Base-by-base conservation (phyloP, 257 asterid species). In the Sherardia arvensis region DNA sequence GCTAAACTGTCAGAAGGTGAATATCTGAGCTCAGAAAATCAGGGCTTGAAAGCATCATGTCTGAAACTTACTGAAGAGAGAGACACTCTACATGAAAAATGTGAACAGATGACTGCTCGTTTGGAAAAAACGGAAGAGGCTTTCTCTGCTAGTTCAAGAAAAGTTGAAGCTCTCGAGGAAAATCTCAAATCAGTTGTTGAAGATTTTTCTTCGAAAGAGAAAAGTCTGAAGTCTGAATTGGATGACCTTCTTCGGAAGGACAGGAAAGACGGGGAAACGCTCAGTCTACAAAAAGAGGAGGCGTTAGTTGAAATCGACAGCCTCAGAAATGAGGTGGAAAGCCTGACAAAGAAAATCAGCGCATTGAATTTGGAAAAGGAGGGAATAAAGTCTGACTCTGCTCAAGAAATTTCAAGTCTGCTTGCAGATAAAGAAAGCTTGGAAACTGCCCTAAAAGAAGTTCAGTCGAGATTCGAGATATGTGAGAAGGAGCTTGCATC, bases 241-340 rank as follows among this genome's bases (percentile, higher is more conserved):
- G 83, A 84, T 47, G 71, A 72, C 68, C 85, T 85, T 64, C 74
- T 79, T 70, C 73, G 69, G 66, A 84, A 85, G 66, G 73, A 64
- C 63, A 69, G 54, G 54, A 51, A 65, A 23, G 75, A 77, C 57
- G 64, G 58, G 71, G 83, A 78, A 69, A 85, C 73, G 64, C 70
- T 83, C 25, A 56, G 25, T 66, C 72, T 34, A 21, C 77, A 66
- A n/a, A n/a, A n/a, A 59, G 81, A 66, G 69, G 82, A 76, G 74
- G 76, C 73, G 66, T 69, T 66, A 23, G n/a, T 51, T 6, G 80
- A 77, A 67, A 48, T 74, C 51, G 77, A 79, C 73, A 79, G 47
- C 45, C 79, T 82, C 11, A 68, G 70, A 9, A 68, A 72, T 51
- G 81, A 82, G 72, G 82, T 82, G 20, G 73, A 75, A 56, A 49